phyloP scores from a whole-genome alignment of 306 rosid species.

The Neltuma alba region DNA sequence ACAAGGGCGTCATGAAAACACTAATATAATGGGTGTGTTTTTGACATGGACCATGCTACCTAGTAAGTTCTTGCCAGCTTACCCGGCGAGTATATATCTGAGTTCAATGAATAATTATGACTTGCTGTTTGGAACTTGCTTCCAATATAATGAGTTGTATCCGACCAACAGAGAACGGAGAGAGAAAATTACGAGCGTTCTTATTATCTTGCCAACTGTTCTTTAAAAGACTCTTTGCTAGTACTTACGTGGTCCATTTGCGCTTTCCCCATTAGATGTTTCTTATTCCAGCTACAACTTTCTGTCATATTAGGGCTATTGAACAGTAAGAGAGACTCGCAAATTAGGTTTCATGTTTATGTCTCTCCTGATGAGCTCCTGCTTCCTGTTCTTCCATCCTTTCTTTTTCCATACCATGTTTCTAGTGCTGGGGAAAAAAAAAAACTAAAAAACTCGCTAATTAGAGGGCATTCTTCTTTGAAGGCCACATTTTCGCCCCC shows the following conservation, averaged over 20 bases:
- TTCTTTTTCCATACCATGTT: background rate
- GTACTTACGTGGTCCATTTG: slow-evolving; percentile 32
- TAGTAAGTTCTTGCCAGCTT: slow-evolving; percentile 38
- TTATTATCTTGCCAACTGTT: slow-evolving; percentile 33
- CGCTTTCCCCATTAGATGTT: background rate
- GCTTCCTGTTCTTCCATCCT: background rate
- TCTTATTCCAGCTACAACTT: background rate
- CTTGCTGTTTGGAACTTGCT: slow-evolving; percentile 28
- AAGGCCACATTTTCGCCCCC: background rate
- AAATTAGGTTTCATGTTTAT: background rate
- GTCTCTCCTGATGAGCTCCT: background rate
- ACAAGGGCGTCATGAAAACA: slow-evolving; percentile 1
- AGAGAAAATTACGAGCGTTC: slow-evolving; percentile 18
- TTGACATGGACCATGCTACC: slow-evolving; percentile 37
- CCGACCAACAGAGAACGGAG: slow-evolving; percentile 41
- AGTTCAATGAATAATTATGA: slow-evolving; percentile 34
- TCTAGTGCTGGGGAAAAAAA: no score
- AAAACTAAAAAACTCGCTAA: no score
- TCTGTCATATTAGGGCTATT: background rate
- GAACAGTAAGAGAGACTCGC: background rate
- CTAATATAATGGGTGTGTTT: background rate
- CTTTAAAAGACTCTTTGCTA: slow-evolving; percentile 2
- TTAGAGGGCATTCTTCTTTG: background rate
- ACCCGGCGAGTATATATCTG: slow-evolving; percentile 3
- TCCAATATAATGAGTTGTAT: slow-evolving; percentile 47